These are phyloP conservation scores for Trichoderma endophyticum DNA, from an alignment of 2,329 filamentous ascomycete genomes.

Conservation along the genomic window DNA sequence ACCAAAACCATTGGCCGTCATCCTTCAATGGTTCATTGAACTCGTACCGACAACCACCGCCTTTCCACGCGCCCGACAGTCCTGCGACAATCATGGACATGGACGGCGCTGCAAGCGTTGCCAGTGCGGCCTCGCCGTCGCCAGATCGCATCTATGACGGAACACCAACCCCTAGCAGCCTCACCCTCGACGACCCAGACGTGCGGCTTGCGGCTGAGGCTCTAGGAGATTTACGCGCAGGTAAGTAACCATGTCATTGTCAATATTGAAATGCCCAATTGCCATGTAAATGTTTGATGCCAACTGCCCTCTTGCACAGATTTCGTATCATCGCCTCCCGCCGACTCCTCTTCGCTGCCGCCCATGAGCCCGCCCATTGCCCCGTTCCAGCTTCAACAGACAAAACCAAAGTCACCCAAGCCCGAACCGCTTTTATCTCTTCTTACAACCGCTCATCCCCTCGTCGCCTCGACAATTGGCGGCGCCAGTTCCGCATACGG, in stretches of 20 bases:
- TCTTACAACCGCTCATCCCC: conserved; percentile 81
- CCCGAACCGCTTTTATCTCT: conserved; percentile 81
- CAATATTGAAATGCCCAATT: neutral
- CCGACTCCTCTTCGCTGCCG: conserved; percentile 42
- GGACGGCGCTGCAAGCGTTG: conserved; percentile 42
- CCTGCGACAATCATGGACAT: conserved; percentile 50
- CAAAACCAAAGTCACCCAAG: conserved; percentile 44
- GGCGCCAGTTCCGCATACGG: conserved; percentile 82
- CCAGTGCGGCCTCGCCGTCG: conserved; percentile 44
- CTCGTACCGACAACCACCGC: conserved; percentile 37
- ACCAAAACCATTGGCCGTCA: conserved; percentile 41
- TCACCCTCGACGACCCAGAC: conserved; percentile 63
- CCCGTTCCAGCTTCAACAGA: conserved; percentile 25
- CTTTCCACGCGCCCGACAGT: conserved; percentile 40
- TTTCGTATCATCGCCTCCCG: conserved; percentile 62
- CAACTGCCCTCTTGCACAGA: conserved; percentile 41
- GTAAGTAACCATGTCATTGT: conserved; percentile 42
- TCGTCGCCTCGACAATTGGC: conserved; percentile 81
- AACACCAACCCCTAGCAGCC: conserved; percentile 44
- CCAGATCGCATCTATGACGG: conserved; percentile 25
- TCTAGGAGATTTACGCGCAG: conserved; percentile 69
- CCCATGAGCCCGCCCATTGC: conserved; percentile 39
- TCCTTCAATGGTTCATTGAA: conserved; percentile 32
- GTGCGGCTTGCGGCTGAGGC: conserved; percentile 72
- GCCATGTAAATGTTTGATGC: neutral